These are phyloP conservation scores for Microcyclospora tardicrescens DNA, from an alignment of 2,329 filamentous ascomycete species.

Conservation along the genomic window DNA sequence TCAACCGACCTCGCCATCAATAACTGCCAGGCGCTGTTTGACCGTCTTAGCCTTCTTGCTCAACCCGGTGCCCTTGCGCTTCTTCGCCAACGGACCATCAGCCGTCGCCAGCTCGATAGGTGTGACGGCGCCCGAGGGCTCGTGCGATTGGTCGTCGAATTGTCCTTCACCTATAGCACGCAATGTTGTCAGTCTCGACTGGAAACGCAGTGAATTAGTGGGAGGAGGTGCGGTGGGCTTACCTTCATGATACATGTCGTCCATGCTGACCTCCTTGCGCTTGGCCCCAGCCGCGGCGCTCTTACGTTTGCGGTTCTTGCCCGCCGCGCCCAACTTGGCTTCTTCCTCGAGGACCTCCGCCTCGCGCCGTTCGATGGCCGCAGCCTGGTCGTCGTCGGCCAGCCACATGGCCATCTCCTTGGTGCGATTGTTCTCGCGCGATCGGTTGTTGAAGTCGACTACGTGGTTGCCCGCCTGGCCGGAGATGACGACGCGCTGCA, in stretches of 20 bases:
- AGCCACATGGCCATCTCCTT: slow-evolving; percentile 99
- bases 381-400: slow-evolving; percentile 90
- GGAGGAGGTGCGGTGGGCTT: slow-evolving; percentile 29
- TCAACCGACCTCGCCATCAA: slow-evolving; percentile 28
- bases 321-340: slow-evolving; percentile 38
- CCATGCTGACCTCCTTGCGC: slow-evolving; percentile 59
- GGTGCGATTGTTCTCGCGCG: slow-evolving; percentile 81
- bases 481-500: slow-evolving; percentile 91
- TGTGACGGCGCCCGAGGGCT: slow-evolving; percentile 75
- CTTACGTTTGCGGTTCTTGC: slow-evolving; percentile 41
- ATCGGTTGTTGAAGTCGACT: slow-evolving; percentile 89
- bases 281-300: slow-evolving; percentile 32
- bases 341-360: slow-evolving; percentile 65
- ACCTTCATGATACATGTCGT: slow-evolving; percentile 99
- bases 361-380: slow-evolving; percentile 84
- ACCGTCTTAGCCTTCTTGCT: slow-evolving; percentile 41
- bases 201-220: background rate
- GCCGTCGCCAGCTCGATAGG: slow-evolving; percentile 44
- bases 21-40: slow-evolving; percentile 36
- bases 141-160: slow-evolving; percentile 85
- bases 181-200: slow-evolving; percentile 6
- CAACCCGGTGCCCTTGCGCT: slow-evolving; percentile 36
- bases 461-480: slow-evolving; percentile 58
- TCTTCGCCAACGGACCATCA: slow-evolving; percentile 36
- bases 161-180: slow-evolving; percentile 67